Evolutionary conservation across 148 eudicot species (phyloP).

Genomic region (Vaccinium corymbosum): DNA sequence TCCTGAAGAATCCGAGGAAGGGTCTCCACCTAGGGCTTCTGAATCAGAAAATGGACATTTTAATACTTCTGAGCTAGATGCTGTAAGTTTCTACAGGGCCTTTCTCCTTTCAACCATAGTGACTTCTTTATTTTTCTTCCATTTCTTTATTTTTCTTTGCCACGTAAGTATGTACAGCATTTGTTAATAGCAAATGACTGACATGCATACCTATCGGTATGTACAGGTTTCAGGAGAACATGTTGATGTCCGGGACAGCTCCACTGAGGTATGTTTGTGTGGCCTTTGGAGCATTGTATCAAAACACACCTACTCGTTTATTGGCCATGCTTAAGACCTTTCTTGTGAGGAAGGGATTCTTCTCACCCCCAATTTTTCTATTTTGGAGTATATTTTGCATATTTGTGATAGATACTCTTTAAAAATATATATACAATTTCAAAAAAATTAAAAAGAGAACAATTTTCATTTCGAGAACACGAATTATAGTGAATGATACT

Average conservation of each 20-base stretch:
- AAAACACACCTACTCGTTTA: not conserved
- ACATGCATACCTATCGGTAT: not conserved
- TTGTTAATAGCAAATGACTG: conserved; percentile 8
- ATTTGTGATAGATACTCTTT: too few relatives aligned
- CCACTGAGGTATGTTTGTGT: conserved; percentile 30
- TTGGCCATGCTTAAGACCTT: not conserved
- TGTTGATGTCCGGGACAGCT: conserved; percentile 32
- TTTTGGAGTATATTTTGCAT: too few relatives aligned
- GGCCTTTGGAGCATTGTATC: not conserved
- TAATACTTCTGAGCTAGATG: conserved; percentile 31
- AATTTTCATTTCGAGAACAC: too few relatives aligned
- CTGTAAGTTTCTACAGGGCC: conserved; percentile 40
- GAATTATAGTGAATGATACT: too few relatives aligned
- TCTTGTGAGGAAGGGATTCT: too few relatives aligned
- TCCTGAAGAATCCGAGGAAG: conserved; percentile 81
- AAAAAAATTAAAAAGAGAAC: too few relatives aligned
- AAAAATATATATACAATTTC: too few relatives aligned
- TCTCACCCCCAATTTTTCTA: too few relatives aligned
- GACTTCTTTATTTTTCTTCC: not conserved
- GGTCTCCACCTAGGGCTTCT: conserved; percentile 69
- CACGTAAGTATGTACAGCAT: not conserved
- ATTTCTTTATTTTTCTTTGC: not conserved
- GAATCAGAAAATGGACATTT: conserved; percentile 59
- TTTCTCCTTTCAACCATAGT: not conserved
- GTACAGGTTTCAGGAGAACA: conserved; percentile 31